Evolutionary conservation across 2,329 filamentous ascomycete species (phyloP).

Genomic region (Colletotrichum sp.): DNA sequence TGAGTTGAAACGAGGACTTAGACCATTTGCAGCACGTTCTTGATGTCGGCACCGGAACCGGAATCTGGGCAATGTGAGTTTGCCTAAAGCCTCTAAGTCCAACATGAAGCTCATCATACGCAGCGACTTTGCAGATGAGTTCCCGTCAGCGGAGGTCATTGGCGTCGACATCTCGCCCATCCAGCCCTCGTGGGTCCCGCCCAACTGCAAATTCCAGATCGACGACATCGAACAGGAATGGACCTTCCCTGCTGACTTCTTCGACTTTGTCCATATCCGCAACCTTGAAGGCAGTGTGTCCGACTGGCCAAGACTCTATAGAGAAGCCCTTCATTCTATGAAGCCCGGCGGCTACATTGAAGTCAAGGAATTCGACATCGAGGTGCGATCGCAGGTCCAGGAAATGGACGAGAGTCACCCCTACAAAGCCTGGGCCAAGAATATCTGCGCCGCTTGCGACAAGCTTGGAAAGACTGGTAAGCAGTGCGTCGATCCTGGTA

Average conservation of each 20-base stretch:
- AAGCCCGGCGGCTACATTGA: slow-evolving; percentile 43
- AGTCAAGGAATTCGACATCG: slow-evolving; percentile 30
- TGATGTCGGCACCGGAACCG: slow-evolving; percentile 48
- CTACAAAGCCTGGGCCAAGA: not conserved
- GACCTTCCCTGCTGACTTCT: slow-evolving; percentile 38
- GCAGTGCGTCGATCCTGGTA: not conserved
- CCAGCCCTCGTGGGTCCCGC: slow-evolving; percentile 46
- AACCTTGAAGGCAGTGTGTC: slow-evolving; percentile 62
- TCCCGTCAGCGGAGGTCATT: slow-evolving; percentile 46
- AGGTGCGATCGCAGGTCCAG: slow-evolving; percentile 4
- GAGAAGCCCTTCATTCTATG: slow-evolving; percentile 53
- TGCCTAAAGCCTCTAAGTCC: not conserved
- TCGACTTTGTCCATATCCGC: slow-evolving; percentile 67
- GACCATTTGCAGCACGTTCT: slow-evolving; percentile 35
- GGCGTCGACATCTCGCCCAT: slow-evolving; percentile 63
- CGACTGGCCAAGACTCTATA: slow-evolving; percentile 62
- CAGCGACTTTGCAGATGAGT: slow-evolving; percentile 54
- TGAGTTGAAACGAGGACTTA: not conserved
- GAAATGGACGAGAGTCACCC: not conserved
- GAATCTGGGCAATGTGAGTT: slow-evolving; percentile 47
- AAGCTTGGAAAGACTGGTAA: not conserved
- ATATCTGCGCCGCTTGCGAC: not conserved
- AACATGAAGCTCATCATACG: not conserved
- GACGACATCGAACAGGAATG: slow-evolving; percentile 44
- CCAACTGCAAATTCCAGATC: slow-evolving; percentile 42